phyloP scores from a whole-genome alignment of 768 basidiomycete genomes.

The Leccinum boreale region DNA sequence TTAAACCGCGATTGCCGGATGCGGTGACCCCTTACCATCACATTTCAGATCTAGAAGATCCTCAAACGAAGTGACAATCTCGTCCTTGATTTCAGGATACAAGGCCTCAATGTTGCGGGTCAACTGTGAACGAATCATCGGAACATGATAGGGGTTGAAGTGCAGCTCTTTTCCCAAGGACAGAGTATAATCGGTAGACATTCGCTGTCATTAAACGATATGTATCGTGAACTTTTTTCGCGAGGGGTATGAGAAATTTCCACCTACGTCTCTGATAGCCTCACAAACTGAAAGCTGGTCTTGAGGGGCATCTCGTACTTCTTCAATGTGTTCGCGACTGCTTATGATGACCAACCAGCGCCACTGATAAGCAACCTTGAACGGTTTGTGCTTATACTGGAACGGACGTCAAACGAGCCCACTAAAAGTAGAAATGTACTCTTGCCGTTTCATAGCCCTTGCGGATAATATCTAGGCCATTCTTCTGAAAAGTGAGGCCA shows the following conservation, averaged over 20 bases:
- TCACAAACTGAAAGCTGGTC: conserved; percentile 35
- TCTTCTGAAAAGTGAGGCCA: neutral
- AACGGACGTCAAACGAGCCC: neutral
- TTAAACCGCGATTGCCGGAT: neutral
- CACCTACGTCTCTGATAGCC: conserved; percentile 33
- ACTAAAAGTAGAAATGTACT: neutral
- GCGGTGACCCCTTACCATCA: neutral
- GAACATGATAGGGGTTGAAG: conserved; percentile 19
- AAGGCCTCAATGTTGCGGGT: conserved; percentile 37
- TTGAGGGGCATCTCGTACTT: conserved; percentile 38
- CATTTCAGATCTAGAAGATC: conserved; percentile 31
- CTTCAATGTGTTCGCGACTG: conserved; percentile 33
- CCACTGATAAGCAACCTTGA: neutral
- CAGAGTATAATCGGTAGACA: conserved; percentile 10
- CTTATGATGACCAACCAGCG: conserved; percentile 22
- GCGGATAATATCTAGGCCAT: neutral
- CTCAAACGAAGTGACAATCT: conserved; percentile 39
- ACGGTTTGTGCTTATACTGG: neutral
- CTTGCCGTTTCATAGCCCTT: neutral
- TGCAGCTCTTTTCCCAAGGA: conserved; percentile 20
- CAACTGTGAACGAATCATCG: conserved; percentile 28
- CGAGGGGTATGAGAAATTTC: neutral
- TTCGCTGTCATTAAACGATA: conserved; percentile 31
- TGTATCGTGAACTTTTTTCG: no score
- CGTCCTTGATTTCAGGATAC: conserved; percentile 42